Evolutionary conservation across 352 stramenopile species (phyloP), one percentile per base, ranked within the genome.

Genomic region (Phytopythium vexans): DNA sequence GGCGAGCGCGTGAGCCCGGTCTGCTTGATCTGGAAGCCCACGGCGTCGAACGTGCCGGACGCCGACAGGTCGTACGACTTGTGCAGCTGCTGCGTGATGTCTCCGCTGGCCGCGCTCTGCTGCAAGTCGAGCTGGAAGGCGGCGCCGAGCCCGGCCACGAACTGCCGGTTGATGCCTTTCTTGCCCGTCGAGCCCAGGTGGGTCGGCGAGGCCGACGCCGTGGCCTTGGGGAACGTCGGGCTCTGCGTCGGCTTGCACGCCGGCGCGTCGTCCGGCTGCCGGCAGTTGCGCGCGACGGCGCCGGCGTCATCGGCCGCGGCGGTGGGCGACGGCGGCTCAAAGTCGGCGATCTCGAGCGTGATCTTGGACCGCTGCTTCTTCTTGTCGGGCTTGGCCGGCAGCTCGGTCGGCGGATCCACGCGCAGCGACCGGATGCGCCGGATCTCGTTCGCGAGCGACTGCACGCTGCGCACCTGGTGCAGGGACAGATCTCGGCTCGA

Each of bases 11-110:
- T 89, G 49, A 94, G 78, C 2, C 83, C 83, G 7, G 72, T 91
- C 52, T 92, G 81, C 40, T 90, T 91, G 62, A 94, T 91, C 59
- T 92, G 81, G 43, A 94, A 94, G 0, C 68, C 73, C 10, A 90
- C 77, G 6, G 81, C 79, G 41, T 94, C 81, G 54, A 94, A 92
- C 0, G 83, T 94, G 0, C 83, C 83, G 1, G 81, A 94, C 11
- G 81, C 81, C 5, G 83, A 90, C 42, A 94, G 60, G 55, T 92
- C 82, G 43, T 88, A 94, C 11, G 83, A 92, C 39, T 81, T 78
- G 44, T 94, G 77, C 36, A 92, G 42, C n/a, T 57, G 69, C 54
- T 85, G 65, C 8, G 37, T 33, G 38, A 35, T 37, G 36, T 54
- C 48, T 15, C 37, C 48, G 34, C 21, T 27, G 0, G 79, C 71